These are phyloP conservation scores for Colletotrichum coccodes DNA, from an alignment of 2,329 filamentous ascomycete species.

Conservation along the genomic window DNA sequence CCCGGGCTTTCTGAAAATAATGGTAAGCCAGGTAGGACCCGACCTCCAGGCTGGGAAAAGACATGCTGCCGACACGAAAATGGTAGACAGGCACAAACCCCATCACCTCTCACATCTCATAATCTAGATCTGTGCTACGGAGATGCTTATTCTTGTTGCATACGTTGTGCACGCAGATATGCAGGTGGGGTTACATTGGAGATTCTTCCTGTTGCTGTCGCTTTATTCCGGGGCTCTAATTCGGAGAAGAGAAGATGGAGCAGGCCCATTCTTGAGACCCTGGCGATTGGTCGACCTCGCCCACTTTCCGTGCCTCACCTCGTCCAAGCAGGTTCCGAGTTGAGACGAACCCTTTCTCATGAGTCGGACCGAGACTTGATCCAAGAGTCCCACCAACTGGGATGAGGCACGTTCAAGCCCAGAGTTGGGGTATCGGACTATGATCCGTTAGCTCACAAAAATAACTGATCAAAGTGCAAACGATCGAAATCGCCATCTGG, in stretches of 20 bases:
- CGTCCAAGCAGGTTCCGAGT: background rate
- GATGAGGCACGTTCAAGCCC: background rate
- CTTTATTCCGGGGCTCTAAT: background rate
- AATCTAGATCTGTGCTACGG: background rate
- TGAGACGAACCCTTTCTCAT: background rate
- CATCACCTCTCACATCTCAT: background rate
- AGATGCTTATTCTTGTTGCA: background rate
- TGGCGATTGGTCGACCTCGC: background rate
- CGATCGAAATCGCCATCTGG: background rate
- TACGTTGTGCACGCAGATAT: background rate
- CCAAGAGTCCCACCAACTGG: background rate
- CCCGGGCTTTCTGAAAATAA: background rate
- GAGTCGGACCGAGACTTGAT: background rate
- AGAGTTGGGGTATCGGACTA: background rate
- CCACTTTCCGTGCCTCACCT: background rate
- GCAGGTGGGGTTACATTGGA: background rate
- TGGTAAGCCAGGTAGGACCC: no score
- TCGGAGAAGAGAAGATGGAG: background rate
- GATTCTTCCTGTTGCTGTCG: background rate
- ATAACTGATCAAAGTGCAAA: background rate
- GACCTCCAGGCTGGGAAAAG: background rate
- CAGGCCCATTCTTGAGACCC: background rate
- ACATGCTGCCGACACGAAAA: background rate
- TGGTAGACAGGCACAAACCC: no score
- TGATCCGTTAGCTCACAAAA: background rate